Base-by-base conservation (phyloP, 805 yeast species). In the Ogataea parapolymorpha region DNA sequence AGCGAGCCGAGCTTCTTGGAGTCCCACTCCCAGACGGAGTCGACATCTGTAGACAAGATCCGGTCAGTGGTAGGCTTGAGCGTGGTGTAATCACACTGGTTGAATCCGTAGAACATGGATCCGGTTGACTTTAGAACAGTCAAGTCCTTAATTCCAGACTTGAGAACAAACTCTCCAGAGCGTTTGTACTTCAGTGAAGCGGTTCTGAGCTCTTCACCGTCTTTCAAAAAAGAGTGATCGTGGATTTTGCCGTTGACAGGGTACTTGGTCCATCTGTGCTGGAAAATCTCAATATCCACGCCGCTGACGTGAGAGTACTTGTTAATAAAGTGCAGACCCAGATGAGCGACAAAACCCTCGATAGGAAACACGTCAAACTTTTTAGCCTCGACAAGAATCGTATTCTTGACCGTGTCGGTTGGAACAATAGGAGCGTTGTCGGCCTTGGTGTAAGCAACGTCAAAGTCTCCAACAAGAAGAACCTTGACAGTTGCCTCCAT, bases 381-480 rank as follows among this genome's bases (percentile, higher is more conserved):
- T 66, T 84, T 85, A 50, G 96, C 96, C 51, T 85, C 82, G 25
- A 90, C 74, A 59, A 85, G 72, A 49, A 86, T 79, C 37, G 96
- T 89, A 72, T 89, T 89, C 66, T 89, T 89, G 41, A 88, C 89
- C 1, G 96, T 87, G 65, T 89, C 96, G 7, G 97, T 90, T 44
- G 97, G 96, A 36, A 90, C 95, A 56, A 90, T 80, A n/a, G 85
- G 77, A 2, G 85, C 60, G 69, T 90, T 90, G 67, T 90, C 95
- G 27, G 96, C 96, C 44, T 82, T 58, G 37, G 96, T 90, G 71
- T 85, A 90, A 3, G 95, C 80, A 23, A 68, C 66, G 48, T 85
- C 96, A 56, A 90, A 81, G 42, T 73, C 76, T 48, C 97, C 97
- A 52, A 75, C 80, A 44, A 90, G 72, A 37, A 90, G 70, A 20